phyloP scores from a whole-genome alignment of 495 filamentous ascomycete species.

The Tuber borchii region DNA sequence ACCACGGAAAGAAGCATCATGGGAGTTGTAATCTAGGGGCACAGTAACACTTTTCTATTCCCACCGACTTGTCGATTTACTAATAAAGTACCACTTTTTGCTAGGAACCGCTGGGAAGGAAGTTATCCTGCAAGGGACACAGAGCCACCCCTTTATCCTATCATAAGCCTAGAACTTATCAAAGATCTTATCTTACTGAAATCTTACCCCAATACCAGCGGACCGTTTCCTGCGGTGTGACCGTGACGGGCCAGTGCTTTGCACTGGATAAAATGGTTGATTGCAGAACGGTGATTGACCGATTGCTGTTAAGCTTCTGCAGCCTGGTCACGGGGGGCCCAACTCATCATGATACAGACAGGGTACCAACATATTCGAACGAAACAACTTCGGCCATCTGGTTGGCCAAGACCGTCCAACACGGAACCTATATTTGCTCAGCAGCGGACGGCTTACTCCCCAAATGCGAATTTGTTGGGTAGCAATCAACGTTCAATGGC shows the following conservation, averaged over 20 bases:
- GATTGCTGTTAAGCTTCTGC: neutral
- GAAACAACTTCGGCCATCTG: slow-evolving; percentile 3
- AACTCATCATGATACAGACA: neutral
- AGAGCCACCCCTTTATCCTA: neutral
- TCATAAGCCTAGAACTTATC: neutral
- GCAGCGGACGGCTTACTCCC: neutral
- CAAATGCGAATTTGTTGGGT: neutral
- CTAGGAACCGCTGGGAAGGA: neutral
- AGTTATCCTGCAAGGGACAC: neutral
- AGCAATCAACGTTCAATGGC: neutral
- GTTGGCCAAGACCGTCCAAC: neutral
- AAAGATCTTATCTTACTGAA: neutral
- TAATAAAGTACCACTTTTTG: neutral
- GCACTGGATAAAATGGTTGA: neutral
- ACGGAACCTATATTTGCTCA: neutral
- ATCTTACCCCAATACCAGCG: neutral
- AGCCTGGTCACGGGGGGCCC: neutral
- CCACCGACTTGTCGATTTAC: neutral
- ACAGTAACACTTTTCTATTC: neutral
- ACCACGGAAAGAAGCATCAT: slow-evolving; percentile 3
- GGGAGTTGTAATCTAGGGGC: neutral
- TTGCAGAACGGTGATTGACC: neutral
- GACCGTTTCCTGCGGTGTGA: slow-evolving; percentile 1
- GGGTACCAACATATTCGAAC: neutral
- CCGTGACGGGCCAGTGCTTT: neutral